phyloP scores from a whole-genome alignment of 148 eudicot species.

The Vaccinium macrocarpon region DNA sequence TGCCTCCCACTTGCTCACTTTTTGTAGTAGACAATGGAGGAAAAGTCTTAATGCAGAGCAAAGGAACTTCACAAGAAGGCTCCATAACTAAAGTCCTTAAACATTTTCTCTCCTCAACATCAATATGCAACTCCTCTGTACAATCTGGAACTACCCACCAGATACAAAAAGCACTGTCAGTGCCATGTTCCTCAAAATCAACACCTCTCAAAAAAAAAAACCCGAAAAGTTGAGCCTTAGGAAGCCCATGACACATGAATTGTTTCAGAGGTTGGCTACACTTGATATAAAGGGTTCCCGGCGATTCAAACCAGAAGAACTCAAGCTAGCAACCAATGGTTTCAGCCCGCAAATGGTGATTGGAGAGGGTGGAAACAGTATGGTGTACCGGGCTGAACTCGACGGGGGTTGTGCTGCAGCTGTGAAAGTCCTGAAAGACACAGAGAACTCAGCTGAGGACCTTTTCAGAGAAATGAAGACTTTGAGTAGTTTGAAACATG shows the following conservation, averaged over 20 bases:
- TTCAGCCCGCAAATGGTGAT: constrained; percentile 27
- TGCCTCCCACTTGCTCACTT: constrained; percentile 42
- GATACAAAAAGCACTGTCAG: constrained; percentile 28
- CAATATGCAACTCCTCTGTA: constrained; percentile 4
- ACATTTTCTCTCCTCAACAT: constrained; percentile 15
- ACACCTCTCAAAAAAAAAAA: constrained; percentile 11
- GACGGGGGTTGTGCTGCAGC: constrained; percentile 23
- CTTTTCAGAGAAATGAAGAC: constrained; percentile 29
- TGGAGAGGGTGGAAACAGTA: constrained; percentile 31
- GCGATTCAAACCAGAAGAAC: constrained; percentile 21
- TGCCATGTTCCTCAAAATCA: constrained; percentile 33
- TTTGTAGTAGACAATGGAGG: constrained; percentile 32
- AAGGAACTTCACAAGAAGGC: constrained; percentile 42
- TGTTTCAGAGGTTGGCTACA: constrained; percentile 26
- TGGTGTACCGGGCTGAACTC: constrained; percentile 25
- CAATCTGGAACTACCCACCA: constrained; percentile 1
- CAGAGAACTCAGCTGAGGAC: constrained; percentile 15
- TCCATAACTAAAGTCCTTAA: constrained; percentile 14
- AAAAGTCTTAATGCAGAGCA: constrained; percentile 25
- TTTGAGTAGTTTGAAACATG: constrained; percentile 30
- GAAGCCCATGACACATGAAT: constrained; percentile 2
- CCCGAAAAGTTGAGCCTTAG: not conserved
- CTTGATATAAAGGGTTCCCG: constrained; percentile 23
- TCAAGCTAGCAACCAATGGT: constrained; percentile 21
- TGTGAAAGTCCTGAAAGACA: constrained; percentile 27